Evolutionary conservation across 148 eudicot genomes (phyloP), one percentile per base, ranked within the genome.

Genomic region (Amaranthus cruentus): DNA sequence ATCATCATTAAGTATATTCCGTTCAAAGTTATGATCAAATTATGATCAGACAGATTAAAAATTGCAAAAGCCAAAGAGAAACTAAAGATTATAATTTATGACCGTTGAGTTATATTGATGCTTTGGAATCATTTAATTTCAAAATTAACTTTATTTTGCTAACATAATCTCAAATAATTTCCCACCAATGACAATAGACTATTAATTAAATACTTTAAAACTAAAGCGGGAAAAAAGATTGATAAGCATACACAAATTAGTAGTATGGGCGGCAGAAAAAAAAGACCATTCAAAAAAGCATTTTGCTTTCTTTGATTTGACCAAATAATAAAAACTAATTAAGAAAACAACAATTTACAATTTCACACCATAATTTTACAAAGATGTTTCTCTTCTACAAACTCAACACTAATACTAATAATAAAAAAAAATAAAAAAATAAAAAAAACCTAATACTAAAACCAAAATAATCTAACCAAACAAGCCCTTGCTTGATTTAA

Each of bases 301-400:
- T 63, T 74, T 79, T 79, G 71, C 75, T 74, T 79, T 79, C 71
- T 79, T 53, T 70, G 55, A 79, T 74, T 79, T 70, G 82, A 79
- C 82, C 71, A 79, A 77, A 73, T 73, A 50, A 49, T 72, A 56
- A 1, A 7, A 66, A 73, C 47, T 21, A 67, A 50, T 5, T 8
- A 9, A 18, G 18, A 66, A n/a, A 5, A 58, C 6, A 58, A 56
- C 12, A 44, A 75, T 46, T 46, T 69, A 43, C 71, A 69, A 68
- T 50, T 56, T 59, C 73, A 68, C 52, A 68, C 55, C 68, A 58
- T 60, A 4, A 48, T 62, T 62, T 62, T 73, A 73, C 47, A 62
- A n/a, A 38, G 3, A 50, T 60, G 47, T 42, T 46, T 70, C 73
- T 59, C 53, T 46, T 70, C 73, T 56, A 12, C 56, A 56, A 46